A percentile compares a stretch with the other conserved stretches of the same genome.
Conservation (phyloP, 2,329 filamentous ascomycete species). For the Podosphaera aphanis region DNA sequence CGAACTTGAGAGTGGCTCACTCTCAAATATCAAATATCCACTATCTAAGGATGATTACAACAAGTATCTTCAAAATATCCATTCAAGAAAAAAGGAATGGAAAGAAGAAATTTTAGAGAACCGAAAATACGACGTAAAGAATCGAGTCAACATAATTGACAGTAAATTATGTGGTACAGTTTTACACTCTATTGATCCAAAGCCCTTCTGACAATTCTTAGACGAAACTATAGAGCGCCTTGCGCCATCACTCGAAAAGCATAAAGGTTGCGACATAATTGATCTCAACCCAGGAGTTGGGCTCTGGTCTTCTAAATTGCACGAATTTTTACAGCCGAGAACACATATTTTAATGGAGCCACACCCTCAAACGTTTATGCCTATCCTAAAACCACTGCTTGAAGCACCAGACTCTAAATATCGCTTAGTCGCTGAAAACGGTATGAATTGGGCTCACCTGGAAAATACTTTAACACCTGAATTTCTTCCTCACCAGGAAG, state of each 20-base stretch:
- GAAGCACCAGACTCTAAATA: constrained; percentile 23
- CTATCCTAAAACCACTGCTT: constrained; percentile 36
- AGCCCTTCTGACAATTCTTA: constrained; percentile 4
- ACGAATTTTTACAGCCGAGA: constrained; percentile 52
- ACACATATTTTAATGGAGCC: constrained; percentile 68
- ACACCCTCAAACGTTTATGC: constrained; percentile 30
- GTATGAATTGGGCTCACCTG: constrained; percentile 37
- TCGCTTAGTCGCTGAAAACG: constrained; percentile 29
- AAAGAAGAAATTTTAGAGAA: background rate
- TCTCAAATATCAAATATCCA: too few species aligned
- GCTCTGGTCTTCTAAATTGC: constrained; percentile 54
- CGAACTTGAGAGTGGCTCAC: too few species aligned
- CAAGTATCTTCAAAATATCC: background rate
- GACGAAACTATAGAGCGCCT: constrained; percentile 33
- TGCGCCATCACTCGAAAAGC: constrained; percentile 40
- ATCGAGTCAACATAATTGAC: constrained; percentile 29
- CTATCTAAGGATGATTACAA: background rate
- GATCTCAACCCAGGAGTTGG: constrained; percentile 68
- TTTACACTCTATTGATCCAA: background rate
- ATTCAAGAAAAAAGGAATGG: background rate
- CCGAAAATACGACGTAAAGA: constrained; percentile 10
- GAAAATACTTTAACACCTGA: constrained; percentile 25
- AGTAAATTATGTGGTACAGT: constrained; percentile 22
- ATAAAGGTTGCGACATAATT: constrained; percentile 61
- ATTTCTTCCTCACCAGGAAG: constrained; percentile 29